phyloP scores from a whole-genome alignment of 2,329 filamentous ascomycete species.

The Colletotrichum costaricense region DNA sequence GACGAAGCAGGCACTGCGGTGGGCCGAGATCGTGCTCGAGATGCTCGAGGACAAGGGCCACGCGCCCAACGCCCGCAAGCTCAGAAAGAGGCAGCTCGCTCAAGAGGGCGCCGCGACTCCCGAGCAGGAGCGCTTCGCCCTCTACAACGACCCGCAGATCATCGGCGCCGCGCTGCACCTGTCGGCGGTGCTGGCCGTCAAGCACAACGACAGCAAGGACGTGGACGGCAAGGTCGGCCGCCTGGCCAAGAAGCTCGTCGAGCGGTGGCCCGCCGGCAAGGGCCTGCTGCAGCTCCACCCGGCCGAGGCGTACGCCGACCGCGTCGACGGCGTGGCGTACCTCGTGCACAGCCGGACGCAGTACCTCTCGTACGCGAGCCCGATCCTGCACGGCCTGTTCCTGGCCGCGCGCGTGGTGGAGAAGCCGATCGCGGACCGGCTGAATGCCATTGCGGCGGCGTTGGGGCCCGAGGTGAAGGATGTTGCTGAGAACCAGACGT shows the following conservation, averaged over 20 bases:
- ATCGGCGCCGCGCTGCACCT: slow-evolving; percentile 56
- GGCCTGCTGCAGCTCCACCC: slow-evolving; percentile 52
- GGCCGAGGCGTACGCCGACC: slow-evolving; percentile 41
- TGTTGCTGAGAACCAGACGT: slow-evolving; percentile 37
- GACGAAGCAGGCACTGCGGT: slow-evolving; percentile 56
- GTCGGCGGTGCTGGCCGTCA: slow-evolving; percentile 51
- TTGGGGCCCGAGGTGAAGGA: slow-evolving; percentile 51
- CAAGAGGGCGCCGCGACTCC: not conserved
- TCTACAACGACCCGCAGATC: slow-evolving; percentile 56
- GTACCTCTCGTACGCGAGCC: slow-evolving; percentile 46
- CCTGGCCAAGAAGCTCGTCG: slow-evolving; percentile 50
- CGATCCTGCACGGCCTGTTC: slow-evolving; percentile 56
- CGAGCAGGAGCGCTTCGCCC: slow-evolving; percentile 37
- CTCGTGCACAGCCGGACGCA: slow-evolving; percentile 45
- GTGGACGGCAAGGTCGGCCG: slow-evolving; percentile 48
- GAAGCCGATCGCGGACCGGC: slow-evolving; percentile 47
- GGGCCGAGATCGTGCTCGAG: slow-evolving; percentile 61
- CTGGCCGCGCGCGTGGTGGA: slow-evolving; percentile 55
- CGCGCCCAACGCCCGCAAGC: slow-evolving; percentile 34
- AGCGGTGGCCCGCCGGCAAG: slow-evolving; percentile 53
- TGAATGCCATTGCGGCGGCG: slow-evolving; percentile 53
- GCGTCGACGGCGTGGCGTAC: slow-evolving; percentile 40
- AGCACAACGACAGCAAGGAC: slow-evolving; percentile 45
- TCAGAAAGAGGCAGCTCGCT: slow-evolving; percentile 22
- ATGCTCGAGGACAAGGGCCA: slow-evolving; percentile 59